Conservation (phyloP, 768 basidiomycete genomes). For the Mycena sanguinolenta region DNA sequence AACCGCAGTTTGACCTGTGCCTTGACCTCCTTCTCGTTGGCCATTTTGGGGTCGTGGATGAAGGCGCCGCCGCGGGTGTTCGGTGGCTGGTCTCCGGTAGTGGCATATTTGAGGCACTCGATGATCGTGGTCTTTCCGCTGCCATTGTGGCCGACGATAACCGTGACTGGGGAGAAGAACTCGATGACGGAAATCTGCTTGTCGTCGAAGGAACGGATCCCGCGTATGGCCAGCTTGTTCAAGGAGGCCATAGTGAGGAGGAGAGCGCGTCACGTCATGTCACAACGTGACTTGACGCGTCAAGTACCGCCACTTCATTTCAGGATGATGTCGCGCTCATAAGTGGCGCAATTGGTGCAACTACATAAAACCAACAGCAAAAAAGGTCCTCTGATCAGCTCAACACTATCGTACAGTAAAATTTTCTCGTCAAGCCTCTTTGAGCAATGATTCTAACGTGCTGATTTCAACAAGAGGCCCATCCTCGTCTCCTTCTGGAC, state of each 20-base stretch:
- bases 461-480: slow-evolving; percentile 71
- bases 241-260: slow-evolving; percentile 46
- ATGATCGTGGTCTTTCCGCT: slow-evolving; percentile 99
- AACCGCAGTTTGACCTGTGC: slow-evolving; percentile 98
- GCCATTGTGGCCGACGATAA: slow-evolving; percentile 98
- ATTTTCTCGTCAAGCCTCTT: not conserved
- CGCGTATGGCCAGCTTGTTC: slow-evolving; percentile 94
- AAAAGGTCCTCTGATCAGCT: too few species aligned
- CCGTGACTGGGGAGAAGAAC: slow-evolving; percentile 97
- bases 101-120: slow-evolving; percentile 99
- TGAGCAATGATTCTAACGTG: slow-evolving; percentile 58
- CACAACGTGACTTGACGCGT: too few species aligned
- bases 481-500: slow-evolving; percentile 72
- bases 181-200: slow-evolving; percentile 94
- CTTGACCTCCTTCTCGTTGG: slow-evolving; percentile 98
- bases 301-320: too few species aligned
- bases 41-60: slow-evolving; percentile 99
- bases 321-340: too few species aligned
- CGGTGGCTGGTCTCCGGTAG: slow-evolving; percentile 97
- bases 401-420: too few species aligned
- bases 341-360: too few species aligned
- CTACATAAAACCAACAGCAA: too few species aligned
- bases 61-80: slow-evolving; percentile 99
- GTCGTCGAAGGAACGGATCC: slow-evolving; percentile 97
- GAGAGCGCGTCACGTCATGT: too few species aligned